phyloP scores from a whole-genome alignment of 2,329 filamentous ascomycete species.

The Cytospora leucostoma region DNA sequence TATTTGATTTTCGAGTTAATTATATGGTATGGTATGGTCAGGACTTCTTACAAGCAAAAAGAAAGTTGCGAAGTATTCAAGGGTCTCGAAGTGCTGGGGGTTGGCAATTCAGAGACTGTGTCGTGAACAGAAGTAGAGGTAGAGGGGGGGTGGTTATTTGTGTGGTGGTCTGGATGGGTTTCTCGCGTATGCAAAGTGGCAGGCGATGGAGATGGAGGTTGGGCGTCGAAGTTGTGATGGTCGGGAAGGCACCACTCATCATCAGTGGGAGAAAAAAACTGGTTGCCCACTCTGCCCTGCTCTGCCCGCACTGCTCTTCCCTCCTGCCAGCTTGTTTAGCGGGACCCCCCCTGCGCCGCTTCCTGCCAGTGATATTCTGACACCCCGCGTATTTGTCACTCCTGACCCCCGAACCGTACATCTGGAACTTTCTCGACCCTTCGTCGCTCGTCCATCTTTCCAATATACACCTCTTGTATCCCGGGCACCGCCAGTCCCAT shows the following conservation, averaged over 20 bases:
- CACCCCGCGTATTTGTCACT: neutral
- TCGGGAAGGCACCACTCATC: neutral
- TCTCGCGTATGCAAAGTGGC: neutral
- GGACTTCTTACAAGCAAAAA: conserved; percentile 6
- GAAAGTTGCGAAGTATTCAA: neutral
- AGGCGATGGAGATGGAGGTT: conserved; percentile 2
- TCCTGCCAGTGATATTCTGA: neutral
- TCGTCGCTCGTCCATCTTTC: neutral
- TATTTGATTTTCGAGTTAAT: neutral
- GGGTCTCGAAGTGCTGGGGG: conserved; percentile 8
- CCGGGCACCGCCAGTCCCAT: too few relatives aligned
- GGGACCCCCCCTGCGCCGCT: neutral
- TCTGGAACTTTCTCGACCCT: conserved; percentile 1
- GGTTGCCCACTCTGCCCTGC: conserved; percentile 13
- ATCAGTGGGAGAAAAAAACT: conserved; percentile 17
- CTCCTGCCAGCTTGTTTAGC: neutral
- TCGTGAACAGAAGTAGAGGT: conserved; percentile 6
- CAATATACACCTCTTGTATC: neutral
- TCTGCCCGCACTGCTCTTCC: conserved; percentile 3
- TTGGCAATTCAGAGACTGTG: conserved; percentile 11
- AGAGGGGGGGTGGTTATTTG: too few relatives aligned
- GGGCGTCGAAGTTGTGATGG: neutral
- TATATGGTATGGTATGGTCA: neutral
- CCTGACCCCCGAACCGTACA: neutral
- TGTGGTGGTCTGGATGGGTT: neutral